A percentile compares a stretch with the other conserved stretches of the same genome.
Conservation (phyloP, 2,329 filamentous ascomycete genomes). For the Tolypocladium amazonense region DNA sequence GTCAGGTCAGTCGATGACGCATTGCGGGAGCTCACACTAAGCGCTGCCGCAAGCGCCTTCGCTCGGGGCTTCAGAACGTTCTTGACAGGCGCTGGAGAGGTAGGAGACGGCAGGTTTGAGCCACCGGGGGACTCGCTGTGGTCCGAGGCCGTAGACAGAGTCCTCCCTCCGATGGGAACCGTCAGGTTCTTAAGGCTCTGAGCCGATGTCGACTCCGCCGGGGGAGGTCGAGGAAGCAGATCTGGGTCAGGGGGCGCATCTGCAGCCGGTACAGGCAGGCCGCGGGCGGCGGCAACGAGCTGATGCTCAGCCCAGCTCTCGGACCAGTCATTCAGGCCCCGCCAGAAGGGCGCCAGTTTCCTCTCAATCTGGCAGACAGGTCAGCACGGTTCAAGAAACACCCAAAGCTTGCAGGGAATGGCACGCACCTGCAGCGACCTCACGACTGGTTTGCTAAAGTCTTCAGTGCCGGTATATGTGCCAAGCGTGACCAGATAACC, state of each 20-base stretch:
- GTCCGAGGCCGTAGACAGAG: constrained; percentile 72
- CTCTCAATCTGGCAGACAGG: constrained; percentile 64
- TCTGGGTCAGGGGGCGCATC: constrained; percentile 71
- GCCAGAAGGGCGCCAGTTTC: constrained; percentile 89
- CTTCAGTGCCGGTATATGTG: constrained; percentile 83
- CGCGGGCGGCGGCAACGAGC: constrained; percentile 81
- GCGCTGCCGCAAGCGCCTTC: constrained; percentile 77
- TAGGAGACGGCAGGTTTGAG: constrained; percentile 43
- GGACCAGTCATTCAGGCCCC: constrained; percentile 80
- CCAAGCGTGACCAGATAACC: constrained; percentile 91
- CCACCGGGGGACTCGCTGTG: constrained; percentile 48
- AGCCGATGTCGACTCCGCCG: constrained; percentile 35
- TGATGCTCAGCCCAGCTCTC: constrained; percentile 90
- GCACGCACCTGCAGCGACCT: constrained; percentile 74
- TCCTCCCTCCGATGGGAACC: constrained; percentile 67
- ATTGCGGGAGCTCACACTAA: constrained; percentile 64
- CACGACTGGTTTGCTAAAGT: constrained; percentile 83
- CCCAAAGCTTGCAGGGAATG: neutral
- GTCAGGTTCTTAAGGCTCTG: constrained; percentile 61
- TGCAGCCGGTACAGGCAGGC: constrained; percentile 70
- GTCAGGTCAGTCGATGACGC: constrained; percentile 59
- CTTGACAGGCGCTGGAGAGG: constrained; percentile 25
- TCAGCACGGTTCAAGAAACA: constrained; percentile 6
- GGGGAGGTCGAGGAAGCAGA: constrained; percentile 36
- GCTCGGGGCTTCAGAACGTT: constrained; percentile 68